These are phyloP conservation scores for Otatea glauca DNA, from an alignment of 176 grass and related monocot genomes.

Conservation along the genomic window DNA sequence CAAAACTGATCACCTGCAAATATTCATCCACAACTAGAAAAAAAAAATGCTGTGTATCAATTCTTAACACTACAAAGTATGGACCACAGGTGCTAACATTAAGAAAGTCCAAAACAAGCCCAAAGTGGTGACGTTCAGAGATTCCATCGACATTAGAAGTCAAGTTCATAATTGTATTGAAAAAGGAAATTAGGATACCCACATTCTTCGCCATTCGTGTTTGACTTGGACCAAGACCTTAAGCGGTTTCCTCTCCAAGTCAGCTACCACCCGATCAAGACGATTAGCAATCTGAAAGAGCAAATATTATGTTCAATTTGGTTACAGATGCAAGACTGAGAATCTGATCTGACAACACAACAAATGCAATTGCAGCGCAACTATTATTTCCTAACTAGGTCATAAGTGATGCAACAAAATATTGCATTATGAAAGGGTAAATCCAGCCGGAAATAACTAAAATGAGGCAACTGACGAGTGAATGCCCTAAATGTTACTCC, in stretches of 20 bases:
- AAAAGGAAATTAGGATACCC: conserved; percentile 44
- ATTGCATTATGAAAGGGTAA: no score
- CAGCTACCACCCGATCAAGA: conserved; percentile 84
- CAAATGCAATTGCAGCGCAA: neutral
- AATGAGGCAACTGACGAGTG: no score
- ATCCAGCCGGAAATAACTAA: neutral
- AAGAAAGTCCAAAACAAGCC: neutral
- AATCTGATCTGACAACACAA: conserved; percentile 3
- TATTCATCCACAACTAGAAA: no score
- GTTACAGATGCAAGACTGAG: neutral
- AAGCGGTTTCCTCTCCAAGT: conserved; percentile 80
- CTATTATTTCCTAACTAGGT: neutral
- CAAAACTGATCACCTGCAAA: neutral
- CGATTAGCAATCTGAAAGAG: conserved; percentile 83
- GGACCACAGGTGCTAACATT: neutral
- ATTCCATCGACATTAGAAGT: neutral
- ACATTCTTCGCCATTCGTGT: conserved; percentile 99
- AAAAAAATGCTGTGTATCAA: neutral
- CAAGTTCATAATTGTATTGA: conserved; percentile 9
- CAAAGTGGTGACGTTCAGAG: neutral
- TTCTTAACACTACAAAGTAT: neutral
- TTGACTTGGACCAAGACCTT: conserved; percentile 98
- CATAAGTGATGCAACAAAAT: neutral
- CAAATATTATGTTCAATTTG: neutral
- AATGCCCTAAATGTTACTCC: no score